Evolutionary conservation across 148 eudicot genomes (phyloP), one percentile per base, ranked within the genome.

Genomic region (Nyssa sinensis): DNA sequence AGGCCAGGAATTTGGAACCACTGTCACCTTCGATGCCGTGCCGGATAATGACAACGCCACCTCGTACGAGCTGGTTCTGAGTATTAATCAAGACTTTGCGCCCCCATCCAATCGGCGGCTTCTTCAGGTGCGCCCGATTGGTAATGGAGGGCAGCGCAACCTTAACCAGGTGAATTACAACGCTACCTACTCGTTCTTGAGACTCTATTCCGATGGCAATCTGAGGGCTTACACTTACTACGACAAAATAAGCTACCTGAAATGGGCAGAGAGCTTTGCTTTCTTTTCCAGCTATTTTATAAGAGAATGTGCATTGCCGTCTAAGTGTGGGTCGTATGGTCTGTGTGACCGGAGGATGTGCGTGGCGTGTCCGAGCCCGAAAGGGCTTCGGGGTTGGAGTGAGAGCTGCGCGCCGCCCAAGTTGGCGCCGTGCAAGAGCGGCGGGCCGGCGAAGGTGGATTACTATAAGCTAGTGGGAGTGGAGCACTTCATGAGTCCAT

Each of bases 321-420:
- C 59, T 3, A 62, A 24, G 49, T 83, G 86, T 34, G 82, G 78
- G 60, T 19, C 30, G 17, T 82, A 24, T 1, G 85, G 85, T 28
- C 13, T 82, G 5, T 82, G 85, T 33, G 67, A 69, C 0, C 23
- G 61, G 5, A 70, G 69, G 1, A 64, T 59, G 74, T 81, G 81
- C 53, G 81, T 83, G 10, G 85, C 66, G 19, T 82, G 85, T 60
- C 85, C 80, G 34, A 66, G 69, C 16, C 72, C 80, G 3, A 79
- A 76, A 1, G 85, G 85, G 14, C 72, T 82, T 10, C 0, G 47
- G 28, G 80, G 77, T 3, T 82, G 85, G 85, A 78, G 75, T 59
- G 68, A 79, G 13, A 39, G 24, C 9, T 79, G 85, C 30, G 77
- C 62, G 23, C 67, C 85, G 12, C 79, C 74, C 11, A 24, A 28